Evolutionary conservation across 257 asterid species (phyloP).

Genomic region (Oldenlandia corymbosa): DNA sequence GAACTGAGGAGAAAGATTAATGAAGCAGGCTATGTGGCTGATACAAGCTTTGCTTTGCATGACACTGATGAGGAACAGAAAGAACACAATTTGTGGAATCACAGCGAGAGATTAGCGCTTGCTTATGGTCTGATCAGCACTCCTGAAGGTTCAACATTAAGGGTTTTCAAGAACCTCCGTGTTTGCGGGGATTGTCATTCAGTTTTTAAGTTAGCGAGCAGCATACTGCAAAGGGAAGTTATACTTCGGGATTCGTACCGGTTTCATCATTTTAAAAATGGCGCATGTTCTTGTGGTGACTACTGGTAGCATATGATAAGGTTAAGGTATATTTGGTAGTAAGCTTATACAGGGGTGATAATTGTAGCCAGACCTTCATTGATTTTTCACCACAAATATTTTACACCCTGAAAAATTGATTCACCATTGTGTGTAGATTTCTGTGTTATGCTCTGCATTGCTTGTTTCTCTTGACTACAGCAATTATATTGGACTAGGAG

Average conservation of each 20-base stretch:
- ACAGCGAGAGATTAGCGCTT: slow-evolving; percentile 84
- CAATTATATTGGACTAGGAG: too few relatives aligned
- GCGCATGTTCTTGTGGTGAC: slow-evolving; percentile 78
- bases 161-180: slow-evolving; percentile 80
- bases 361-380: neutral
- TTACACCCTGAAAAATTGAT: too few relatives aligned
- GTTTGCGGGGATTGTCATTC: slow-evolving; percentile 88
- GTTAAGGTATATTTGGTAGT: neutral
- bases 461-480: too few relatives aligned
- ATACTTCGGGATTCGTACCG: slow-evolving; percentile 71
- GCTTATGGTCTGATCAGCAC: slow-evolving; percentile 61
- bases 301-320: slow-evolving; percentile 49
- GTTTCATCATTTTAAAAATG: slow-evolving; percentile 75
- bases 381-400: neutral
- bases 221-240: slow-evolving; percentile 49
- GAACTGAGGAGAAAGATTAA: slow-evolving; percentile 53
- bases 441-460: too few relatives aligned
- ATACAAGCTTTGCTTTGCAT: slow-evolving; percentile 68
- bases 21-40: slow-evolving; percentile 69
- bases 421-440: too few relatives aligned
- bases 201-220: slow-evolving; percentile 63
- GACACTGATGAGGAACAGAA: slow-evolving; percentile 86
- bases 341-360: too few relatives aligned
- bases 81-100: slow-evolving; percentile 71
- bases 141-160: slow-evolving; percentile 46